Base-by-base conservation (phyloP, 257 asterid species). In the Solanum etuberosum region DNA sequence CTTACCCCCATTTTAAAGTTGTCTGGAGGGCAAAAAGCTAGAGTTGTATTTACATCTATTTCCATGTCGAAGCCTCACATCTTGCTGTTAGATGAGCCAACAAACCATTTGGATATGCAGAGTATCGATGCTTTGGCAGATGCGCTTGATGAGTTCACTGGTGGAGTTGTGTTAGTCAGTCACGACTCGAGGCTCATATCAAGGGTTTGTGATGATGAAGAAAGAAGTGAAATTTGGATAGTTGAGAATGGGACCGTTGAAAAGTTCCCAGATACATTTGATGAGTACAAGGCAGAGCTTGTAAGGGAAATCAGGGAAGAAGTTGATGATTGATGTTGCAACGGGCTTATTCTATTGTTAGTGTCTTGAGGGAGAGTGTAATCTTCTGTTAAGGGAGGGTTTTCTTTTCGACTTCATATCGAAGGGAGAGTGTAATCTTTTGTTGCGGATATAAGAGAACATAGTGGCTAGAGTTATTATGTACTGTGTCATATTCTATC, bases 111-210 rank as follows among this genome's bases (percentile, higher is more conserved):
- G 81, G 92, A 91, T 86, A 91, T 91, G 91, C 91, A 89, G 84
- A 91, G 91, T 63, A 91, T 91, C 21, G 92, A 91, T 77, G 90
- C 91, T 35, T 81, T 91, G 42, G 91, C 90, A 6, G 93, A 87
- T 78, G 91, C 93, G 0, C 88, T 89, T 21, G 90, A 88, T 80
- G 90, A 88, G 42, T 88, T 88, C 78, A 86, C 84, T 2, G 90
- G 90, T 51, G 90, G 90, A 38, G 90, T 88, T 16, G 86, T 89
- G 68, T 87, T 91, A 25, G 92, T 91, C 72, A 89, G 93, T 76
- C 93, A 91, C 38, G 93, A 89, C 85, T 91, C 93, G 3, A 90
- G 93, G 86, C 87, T 91, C 20, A 91, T 89, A 84, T 91, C 93
- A 0, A 86, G 92, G 7, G 93, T 91, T 51, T 89, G 93, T 74